Evolutionary conservation across 1,139 yeast species (phyloP), one percentile per base, ranked within the genome.

Genomic region (Zygosaccharomyces sapae): DNA sequence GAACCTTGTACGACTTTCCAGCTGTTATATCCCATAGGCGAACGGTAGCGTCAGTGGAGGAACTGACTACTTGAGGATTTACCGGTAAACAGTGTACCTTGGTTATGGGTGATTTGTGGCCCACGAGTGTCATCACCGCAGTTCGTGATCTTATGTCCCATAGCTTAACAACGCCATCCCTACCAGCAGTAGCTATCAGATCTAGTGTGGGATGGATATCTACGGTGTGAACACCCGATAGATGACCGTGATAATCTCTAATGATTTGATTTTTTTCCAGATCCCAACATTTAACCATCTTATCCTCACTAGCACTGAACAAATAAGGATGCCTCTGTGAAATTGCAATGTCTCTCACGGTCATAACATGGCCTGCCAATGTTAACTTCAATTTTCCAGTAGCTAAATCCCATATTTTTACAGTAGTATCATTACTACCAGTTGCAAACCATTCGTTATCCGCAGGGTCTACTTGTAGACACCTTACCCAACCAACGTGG

Each of bases 201-300:
- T 90, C 96, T 34, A 90, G 68, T 5, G 88, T 87, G 0, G 97
- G 97, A 64, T 90, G 97, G 18, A 89, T 66, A 47, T 82, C 89
- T 45, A 89, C 73, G 1, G 95, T 74, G 61, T 87, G 88, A 1
- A 92, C 86, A 3, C 96, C 95, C 18, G 95, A 87, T 27, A 87
- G 74, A 68, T 92, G 97, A 3, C 98, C 99, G 66, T 90, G 95
- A 64, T 87, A 94, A 58, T 89, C 88, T 47, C 97, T 72, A 13
- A 89, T 79, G 1, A 87, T 82, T 57, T 80, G 79, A 56, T 92
- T 87, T 58, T 83, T 78, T 65, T 92, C 97, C 58, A 92, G 72
- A 69, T 92, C 98, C 97, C 97, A 92, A 67, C 97, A 90, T 61
- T 89, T 80, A 10, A 89, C 88, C 33, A 89, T 77, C 64, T 90